A percentile compares a stretch with the other conserved stretches of the same genome.
These are phyloP conservation scores for Vanrija sp. DNA, from an alignment of 1,284 basidiomycete species.

Conservation along the genomic window DNA sequence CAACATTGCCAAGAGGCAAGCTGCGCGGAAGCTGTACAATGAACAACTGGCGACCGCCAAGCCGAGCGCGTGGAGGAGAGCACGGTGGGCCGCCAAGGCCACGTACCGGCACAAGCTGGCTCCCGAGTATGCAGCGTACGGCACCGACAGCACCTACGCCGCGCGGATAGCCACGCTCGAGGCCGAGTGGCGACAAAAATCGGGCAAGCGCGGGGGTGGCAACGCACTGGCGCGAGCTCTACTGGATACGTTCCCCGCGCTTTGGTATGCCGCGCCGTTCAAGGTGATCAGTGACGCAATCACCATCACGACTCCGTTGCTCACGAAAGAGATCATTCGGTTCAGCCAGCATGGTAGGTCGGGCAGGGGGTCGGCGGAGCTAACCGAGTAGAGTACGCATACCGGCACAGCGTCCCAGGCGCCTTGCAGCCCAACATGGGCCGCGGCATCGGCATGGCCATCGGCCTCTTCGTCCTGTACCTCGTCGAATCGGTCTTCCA, in stretches of 20 bases:
- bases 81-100: background rate
- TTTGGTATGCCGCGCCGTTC: background rate
- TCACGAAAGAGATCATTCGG: background rate
- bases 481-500: too few relatives aligned
- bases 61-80: background rate
- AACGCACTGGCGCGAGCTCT: background rate
- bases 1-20: constrained; percentile 1
- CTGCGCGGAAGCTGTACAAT: background rate
- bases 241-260: background rate
- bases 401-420: background rate
- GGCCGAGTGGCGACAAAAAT: background rate
- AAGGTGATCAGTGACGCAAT: background rate
- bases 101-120: background rate
- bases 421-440: constrained; percentile 3
- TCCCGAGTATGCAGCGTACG: background rate
- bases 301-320: background rate
- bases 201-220: background rate
- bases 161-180: background rate
- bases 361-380: too few relatives aligned
- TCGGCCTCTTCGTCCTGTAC: constrained; percentile 16
- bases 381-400: too few relatives aligned
- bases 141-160: background rate
- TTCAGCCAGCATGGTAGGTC: background rate
- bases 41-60: background rate
- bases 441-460: constrained; percentile 15